Conservation (phyloP, 164 flowering plant genomes). For the Sextonia rubra region DNA sequence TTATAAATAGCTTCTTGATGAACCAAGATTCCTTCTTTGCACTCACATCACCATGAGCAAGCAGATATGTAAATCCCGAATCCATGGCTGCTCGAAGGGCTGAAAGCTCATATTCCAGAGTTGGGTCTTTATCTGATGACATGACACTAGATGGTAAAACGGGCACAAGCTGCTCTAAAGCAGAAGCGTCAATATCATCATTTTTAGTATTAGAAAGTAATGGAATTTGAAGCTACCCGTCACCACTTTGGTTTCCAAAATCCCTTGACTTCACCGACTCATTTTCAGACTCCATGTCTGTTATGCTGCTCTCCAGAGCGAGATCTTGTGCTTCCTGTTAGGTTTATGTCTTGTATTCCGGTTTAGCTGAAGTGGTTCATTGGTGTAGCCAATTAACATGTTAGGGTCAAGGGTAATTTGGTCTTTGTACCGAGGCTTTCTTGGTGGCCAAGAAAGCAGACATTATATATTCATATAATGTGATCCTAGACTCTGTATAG, state of each 20-base stretch:
- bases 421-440: no score
- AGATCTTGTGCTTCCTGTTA: constrained; percentile 77
- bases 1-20: constrained; percentile 77
- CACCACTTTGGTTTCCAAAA: constrained; percentile 5
- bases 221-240: constrained; percentile 8
- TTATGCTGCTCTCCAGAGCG: constrained; percentile 50
- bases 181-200: constrained; percentile 30
- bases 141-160: constrained; percentile 49
- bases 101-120: constrained; percentile 76
- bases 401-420: no score
- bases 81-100: constrained; percentile 78
- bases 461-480: no score
- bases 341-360: no score
- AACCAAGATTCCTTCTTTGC: constrained; percentile 86
- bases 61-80: constrained; percentile 85
- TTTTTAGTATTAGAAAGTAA: background rate
- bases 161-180: constrained; percentile 20
- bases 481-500: no score
- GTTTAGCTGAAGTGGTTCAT: no score
- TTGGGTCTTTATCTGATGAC: constrained; percentile 65
- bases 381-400: no score
- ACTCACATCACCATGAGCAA: constrained; percentile 81
- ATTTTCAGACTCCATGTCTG: constrained; percentile 50
- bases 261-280: constrained; percentile 39
- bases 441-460: no score